Base-by-base conservation (phyloP, 257 asterid species). In the Cruciata laevipes region DNA sequence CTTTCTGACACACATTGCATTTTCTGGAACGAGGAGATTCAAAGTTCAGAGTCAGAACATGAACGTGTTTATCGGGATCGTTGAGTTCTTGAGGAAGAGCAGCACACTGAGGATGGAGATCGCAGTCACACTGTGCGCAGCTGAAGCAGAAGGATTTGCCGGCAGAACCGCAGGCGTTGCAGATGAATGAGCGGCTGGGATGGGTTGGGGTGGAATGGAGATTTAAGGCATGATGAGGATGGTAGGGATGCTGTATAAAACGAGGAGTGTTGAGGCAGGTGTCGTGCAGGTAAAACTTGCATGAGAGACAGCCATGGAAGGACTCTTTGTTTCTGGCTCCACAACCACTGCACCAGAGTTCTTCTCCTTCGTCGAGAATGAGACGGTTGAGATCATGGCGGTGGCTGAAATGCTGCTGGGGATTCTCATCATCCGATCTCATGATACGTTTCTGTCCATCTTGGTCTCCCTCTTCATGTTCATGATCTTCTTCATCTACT, bases 281-380 rank as follows among this genome's bases (percentile, higher is more conserved):
- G 6, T 74, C 76, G 32, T 78, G 80, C 65, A 81, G 76, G 78
- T 68, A 78, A 58, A 69, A 79, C 68, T 71, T 64, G 72, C 80
- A 76, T 6, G 70, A 47, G 30, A 76, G 53, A 76, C 86, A 82
- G 49, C 83, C 80, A 18, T 74, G 78, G 32, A 68, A 68, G 23
- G 73, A 74, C 7, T 74, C 69, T 7, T 38, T 12, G 52, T 75
- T 70, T 0, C 0, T 59, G 0, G 67, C 55, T 1, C 73, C 56
- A n/a, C 83, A 78, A 53, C 69, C 83, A 38, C 72, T 37, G 31
- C 83, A 81, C 1, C 60, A n/a, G 32, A 75, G 51, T 56, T 59
- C 52, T 24, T 81, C 79, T 12, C 65, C 69, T 67, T 75, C 55
- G 9, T 18, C 58, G 12, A 51, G 24, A 17, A 17, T n/a, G 24